Evolutionary conservation across 2,329 filamentous ascomycete species (phyloP).

Genomic region (Neoscytalidium dimidiatum): DNA sequence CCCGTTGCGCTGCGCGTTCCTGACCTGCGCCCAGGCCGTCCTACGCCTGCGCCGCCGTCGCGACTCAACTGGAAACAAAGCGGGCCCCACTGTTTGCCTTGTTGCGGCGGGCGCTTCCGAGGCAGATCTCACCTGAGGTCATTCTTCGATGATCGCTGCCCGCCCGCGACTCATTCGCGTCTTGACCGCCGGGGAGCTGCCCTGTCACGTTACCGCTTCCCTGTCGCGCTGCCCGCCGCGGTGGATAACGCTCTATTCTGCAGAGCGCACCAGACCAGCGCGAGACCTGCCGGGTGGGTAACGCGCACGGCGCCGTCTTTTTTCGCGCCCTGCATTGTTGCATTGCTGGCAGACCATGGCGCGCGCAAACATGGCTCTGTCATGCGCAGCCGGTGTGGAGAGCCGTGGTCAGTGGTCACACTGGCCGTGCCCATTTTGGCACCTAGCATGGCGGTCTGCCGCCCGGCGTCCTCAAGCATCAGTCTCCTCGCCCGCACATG

Average conservation of each 20-base stretch:
- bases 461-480: background rate
- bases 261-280: background rate
- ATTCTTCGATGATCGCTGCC: conserved; percentile 8
- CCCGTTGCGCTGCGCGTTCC: background rate
- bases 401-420: conserved; percentile 16
- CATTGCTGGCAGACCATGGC: background rate
- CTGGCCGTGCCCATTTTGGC: background rate
- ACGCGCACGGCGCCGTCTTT: background rate
- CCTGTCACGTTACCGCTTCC: conserved; percentile 1
- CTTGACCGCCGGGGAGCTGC: conserved; percentile 4
- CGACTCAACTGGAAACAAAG: conserved; percentile 10
- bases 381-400: conserved; percentile 13
- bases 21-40: background rate
- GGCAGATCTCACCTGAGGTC: conserved; percentile 18
- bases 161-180: background rate
- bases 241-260: conserved; percentile 2
- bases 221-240: background rate
- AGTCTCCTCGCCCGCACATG: background rate
- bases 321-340: background rate
- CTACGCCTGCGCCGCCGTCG: background rate
- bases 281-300: background rate
- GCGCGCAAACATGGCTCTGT: background rate
- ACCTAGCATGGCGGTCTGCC: conserved; percentile 6
- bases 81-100: background rate
- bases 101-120: conserved; percentile 11